phyloP scores from a whole-genome alignment of 768 basidiomycete genomes.

The Mycena indigotica region DNA sequence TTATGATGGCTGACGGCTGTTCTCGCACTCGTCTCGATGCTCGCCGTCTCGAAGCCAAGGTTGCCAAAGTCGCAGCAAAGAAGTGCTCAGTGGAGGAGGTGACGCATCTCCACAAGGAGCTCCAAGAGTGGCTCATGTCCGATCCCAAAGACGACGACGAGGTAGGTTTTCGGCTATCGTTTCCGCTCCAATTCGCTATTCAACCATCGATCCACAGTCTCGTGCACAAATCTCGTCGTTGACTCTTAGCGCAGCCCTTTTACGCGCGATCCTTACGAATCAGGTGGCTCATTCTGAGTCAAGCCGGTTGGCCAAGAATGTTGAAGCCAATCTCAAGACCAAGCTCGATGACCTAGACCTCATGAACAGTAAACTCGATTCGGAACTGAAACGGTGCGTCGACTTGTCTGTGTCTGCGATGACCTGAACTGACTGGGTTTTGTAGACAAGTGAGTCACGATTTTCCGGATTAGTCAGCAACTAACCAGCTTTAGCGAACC shows the following conservation, averaged over 20 bases:
- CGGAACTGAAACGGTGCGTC: slow-evolving; percentile 72
- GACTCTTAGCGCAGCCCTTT: slow-evolving; percentile 72
- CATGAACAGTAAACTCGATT: slow-evolving; percentile 60
- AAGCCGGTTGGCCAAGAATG: slow-evolving; percentile 63
- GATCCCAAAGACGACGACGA: slow-evolving; percentile 64
- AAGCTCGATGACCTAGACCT: slow-evolving; percentile 69
- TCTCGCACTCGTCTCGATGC: slow-evolving; percentile 54
- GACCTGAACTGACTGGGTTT: slow-evolving; percentile 26
- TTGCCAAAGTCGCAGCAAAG: slow-evolving; percentile 76
- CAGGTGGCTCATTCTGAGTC: slow-evolving; percentile 80
- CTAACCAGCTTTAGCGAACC: slow-evolving; percentile 46
- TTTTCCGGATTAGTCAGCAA: slow-evolving; percentile 7
- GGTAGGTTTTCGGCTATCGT: slow-evolving; percentile 46
- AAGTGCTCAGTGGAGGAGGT: slow-evolving; percentile 90
- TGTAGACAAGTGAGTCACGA: slow-evolving; percentile 62
- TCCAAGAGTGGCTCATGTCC: slow-evolving; percentile 71
- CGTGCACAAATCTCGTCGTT: slow-evolving; percentile 61
- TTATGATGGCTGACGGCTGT: slow-evolving; percentile 47
- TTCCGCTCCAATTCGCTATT: slow-evolving; percentile 7
- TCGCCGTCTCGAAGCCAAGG: slow-evolving; percentile 74
- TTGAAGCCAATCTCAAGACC: slow-evolving; percentile 62
- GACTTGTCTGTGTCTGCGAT: slow-evolving; percentile 23
- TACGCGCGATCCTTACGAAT: slow-evolving; percentile 83
- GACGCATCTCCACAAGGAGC: slow-evolving; percentile 72
- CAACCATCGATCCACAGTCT: slow-evolving; percentile 7